Conservation (phyloP, 2,329 filamentous ascomycete genomes). For the Erysiphe neolycopersici region DNA sequence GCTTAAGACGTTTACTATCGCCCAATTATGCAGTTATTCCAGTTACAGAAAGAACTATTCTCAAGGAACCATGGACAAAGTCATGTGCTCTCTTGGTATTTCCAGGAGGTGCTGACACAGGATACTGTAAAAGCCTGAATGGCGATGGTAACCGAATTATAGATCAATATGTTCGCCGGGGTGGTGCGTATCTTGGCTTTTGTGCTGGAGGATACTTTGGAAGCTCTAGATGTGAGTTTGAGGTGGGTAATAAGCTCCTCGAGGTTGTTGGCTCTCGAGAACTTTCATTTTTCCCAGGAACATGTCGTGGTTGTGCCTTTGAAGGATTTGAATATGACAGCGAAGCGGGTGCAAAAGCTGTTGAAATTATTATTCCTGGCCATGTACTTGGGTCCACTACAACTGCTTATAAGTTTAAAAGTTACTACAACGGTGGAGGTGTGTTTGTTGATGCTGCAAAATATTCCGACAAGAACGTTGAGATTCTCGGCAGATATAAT, state of each 20-base stretch:
- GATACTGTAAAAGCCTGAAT: conserved; percentile 70
- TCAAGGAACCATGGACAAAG: conserved; percentile 76
- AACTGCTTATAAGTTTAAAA: conserved; percentile 35
- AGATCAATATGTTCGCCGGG: conserved; percentile 56
- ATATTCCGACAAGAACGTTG: conserved; percentile 34
- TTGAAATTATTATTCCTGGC: conserved; percentile 35
- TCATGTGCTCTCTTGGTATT: conserved; percentile 77
- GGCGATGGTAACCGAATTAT: conserved; percentile 71
- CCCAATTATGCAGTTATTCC: conserved; percentile 84
- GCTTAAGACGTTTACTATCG: conserved; percentile 60
- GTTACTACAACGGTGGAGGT: conserved; percentile 87
- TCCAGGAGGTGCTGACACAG: conserved; percentile 79
- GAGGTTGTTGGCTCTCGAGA: conserved; percentile 72
- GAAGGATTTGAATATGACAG: conserved; percentile 73
- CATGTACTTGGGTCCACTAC: conserved; percentile 25
- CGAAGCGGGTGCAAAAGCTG: conserved; percentile 57
- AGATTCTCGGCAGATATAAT: conserved; percentile 59
- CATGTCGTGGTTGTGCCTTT: conserved; percentile 66
- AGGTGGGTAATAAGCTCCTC: conserved; percentile 54
- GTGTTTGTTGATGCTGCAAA: conserved; percentile 61
- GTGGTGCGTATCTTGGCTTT: conserved; percentile 69
- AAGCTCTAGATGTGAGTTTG: conserved; percentile 60
- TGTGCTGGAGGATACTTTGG: conserved; percentile 93
- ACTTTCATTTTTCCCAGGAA: conserved; percentile 66
- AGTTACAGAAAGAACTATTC: conserved; percentile 46